Conservation (phyloP, 2,329 filamentous ascomycete genomes). For the Tolypocladium tropicale region DNA sequence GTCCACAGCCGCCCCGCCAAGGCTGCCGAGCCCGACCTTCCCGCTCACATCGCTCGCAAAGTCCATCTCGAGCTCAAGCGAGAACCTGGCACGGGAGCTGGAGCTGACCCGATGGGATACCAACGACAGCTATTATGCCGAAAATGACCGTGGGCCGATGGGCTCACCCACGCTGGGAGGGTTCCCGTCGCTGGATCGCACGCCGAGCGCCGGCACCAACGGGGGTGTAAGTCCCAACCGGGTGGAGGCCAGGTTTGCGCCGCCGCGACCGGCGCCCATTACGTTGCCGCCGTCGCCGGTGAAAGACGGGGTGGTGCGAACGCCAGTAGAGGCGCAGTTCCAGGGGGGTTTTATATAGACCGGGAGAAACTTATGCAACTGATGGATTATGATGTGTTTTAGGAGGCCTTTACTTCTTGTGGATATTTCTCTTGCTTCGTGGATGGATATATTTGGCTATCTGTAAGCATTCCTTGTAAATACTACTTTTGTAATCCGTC, state of each 20-base stretch:
- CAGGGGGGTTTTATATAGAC: neutral
- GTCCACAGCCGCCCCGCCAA: constrained; percentile 18
- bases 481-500: neutral
- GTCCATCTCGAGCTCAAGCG: constrained; percentile 21
- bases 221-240: constrained; percentile 8
- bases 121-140: neutral
- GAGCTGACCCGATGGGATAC: constrained; percentile 15
- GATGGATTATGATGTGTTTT: neutral
- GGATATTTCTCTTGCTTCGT: neutral
- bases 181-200: constrained; percentile 5
- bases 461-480: neutral
- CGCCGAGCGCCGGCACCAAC: constrained; percentile 2
- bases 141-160: neutral
- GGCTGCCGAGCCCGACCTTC: constrained; percentile 25
- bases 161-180: neutral
- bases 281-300: constrained; percentile 15
- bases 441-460: neutral
- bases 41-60: constrained; percentile 24
- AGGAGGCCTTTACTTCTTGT: neutral
- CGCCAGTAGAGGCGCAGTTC: neutral
- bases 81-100: constrained; percentile 19
- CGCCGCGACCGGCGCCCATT: constrained; percentile 19
- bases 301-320: neutral
- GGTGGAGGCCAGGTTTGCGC: constrained; percentile 20
- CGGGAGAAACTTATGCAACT: neutral